Base-by-base conservation (phyloP, 805 yeast species). In the Sugiyamaella smithiae region DNA sequence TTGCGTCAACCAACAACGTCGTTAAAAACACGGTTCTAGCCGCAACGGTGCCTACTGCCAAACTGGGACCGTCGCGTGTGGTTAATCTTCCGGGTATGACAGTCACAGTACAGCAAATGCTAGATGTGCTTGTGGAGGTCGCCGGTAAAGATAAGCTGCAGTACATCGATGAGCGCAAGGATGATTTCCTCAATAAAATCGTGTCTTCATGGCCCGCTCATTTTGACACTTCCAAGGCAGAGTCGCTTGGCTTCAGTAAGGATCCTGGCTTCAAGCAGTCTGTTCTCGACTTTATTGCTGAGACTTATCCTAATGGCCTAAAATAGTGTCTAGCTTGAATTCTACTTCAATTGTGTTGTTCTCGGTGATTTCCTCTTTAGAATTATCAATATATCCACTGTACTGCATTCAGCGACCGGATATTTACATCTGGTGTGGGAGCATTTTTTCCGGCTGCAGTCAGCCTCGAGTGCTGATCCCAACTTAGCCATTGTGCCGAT, bases 41-140 rank as follows among this genome's bases (percentile, higher is more conserved):
- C 23, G 45, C 49, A 33, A 43, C 35, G 22, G 42, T 57, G 33
- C 42, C 31, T 12, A 24, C 51, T 6, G 24, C 43, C 14, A 41
- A 45, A 17, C 46, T 50, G 14, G 55, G 50, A 8, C 28, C 45
- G 12, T 43, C 53, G 14, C 52, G 62, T 11, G 43, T 42, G 23
- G 59, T 57, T 43, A 58, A 57, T 35, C 51, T 58, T 1, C 61
- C 62, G 2, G 62, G 62, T 3, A 41, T 54, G 31, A 45, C 54
- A 3, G 58, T 55, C 25, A 43, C 53, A 2, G 58, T 58, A 16
- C 59, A 58, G 43, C 50, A 55, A n/a, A 55, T 57, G 57, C 48
- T 58, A 40, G 61, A 57, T 33, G 56, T 57, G 12, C 51, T 58
- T 14, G 56, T 29, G 9, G 45, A 40, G n/a, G 54, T 55, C 5